phyloP scores from a whole-genome alignment of 352 stramenopile genomes.

The Globisporangium radiosum region DNA sequence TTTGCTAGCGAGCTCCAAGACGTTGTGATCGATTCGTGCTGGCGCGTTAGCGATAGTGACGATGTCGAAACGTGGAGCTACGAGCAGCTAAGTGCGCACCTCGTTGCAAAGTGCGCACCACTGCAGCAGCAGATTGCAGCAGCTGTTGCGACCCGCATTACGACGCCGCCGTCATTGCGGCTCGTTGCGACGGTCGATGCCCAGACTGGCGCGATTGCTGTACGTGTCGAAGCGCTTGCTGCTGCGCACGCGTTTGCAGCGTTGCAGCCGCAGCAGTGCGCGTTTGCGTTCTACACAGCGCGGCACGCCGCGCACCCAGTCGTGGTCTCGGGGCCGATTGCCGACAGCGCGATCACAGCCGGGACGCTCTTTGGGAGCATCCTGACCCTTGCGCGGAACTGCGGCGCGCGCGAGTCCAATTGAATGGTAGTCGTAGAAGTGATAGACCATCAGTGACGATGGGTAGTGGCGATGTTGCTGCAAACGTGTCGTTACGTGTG shows the following conservation, averaged over 20 bases:
- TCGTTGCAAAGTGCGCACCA: slow-evolving; percentile 30
- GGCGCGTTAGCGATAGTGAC: slow-evolving; percentile 13
- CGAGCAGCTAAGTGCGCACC: slow-evolving; percentile 47
- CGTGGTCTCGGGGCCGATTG: slow-evolving; percentile 75
- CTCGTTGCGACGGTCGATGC: slow-evolving; percentile 57
- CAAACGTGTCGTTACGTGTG: too few species aligned
- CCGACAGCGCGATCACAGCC: slow-evolving; percentile 66
- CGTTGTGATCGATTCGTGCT: slow-evolving; percentile 47
- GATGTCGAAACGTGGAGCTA: slow-evolving; percentile 43
- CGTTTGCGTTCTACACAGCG: slow-evolving; percentile 74
- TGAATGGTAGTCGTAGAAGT: too few species aligned
- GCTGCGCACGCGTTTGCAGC: slow-evolving; percentile 47
- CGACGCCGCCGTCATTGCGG: slow-evolving; percentile 28
- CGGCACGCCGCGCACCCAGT: slow-evolving; percentile 69
- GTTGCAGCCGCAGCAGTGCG: slow-evolving; percentile 61
- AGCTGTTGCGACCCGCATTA: slow-evolving; percentile 14
- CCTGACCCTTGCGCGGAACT: slow-evolving; percentile 64
- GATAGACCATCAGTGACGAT: too few species aligned
- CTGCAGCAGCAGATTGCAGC: slow-evolving; percentile 37
- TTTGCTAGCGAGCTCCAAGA: slow-evolving; percentile 75
- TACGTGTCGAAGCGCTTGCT: slow-evolving; percentile 37
- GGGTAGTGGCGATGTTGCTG: too few species aligned
- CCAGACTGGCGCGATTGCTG: slow-evolving; percentile 32
- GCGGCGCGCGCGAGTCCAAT: slow-evolving; percentile 14
- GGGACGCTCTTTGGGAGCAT: slow-evolving; percentile 76